Conservation (phyloP, 2,329 filamentous ascomycete genomes). For the Penicillium sp. region DNA sequence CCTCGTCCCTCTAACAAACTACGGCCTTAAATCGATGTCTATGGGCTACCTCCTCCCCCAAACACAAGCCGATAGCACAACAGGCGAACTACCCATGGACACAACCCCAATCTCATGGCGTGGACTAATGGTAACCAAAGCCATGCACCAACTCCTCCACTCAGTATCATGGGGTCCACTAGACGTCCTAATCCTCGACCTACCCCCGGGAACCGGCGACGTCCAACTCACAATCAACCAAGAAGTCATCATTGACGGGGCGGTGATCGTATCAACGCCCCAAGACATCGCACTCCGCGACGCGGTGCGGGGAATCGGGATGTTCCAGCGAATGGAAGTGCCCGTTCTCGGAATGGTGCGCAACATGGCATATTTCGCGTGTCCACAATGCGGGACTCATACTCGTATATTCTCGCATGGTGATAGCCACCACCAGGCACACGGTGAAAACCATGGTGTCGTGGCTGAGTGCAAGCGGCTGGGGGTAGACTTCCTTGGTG, state of each 20-base stretch:
- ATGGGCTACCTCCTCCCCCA: slow-evolving; percentile 82
- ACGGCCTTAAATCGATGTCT: slow-evolving; percentile 96
- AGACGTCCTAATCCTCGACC: slow-evolving; percentile 83
- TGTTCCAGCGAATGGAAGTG: slow-evolving; percentile 84
- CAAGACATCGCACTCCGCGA: slow-evolving; percentile 92
- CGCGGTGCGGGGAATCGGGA: slow-evolving; percentile 84
- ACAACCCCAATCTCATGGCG: slow-evolving; percentile 85
- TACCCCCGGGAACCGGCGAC: slow-evolving; percentile 93
- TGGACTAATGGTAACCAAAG: slow-evolving; percentile 96
- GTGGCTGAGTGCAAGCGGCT: slow-evolving; percentile 67
- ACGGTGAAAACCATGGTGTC: slow-evolving; percentile 58
- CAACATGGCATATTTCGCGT: slow-evolving; percentile 85
- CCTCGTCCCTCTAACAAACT: slow-evolving; percentile 84
- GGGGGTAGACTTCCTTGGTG: slow-evolving; percentile 75
- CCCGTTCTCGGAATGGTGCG: slow-evolving; percentile 80
- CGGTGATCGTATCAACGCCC: slow-evolving; percentile 83
- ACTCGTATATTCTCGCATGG: slow-evolving; percentile 69
- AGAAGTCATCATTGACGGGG: slow-evolving; percentile 82
- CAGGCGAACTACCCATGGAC: slow-evolving; percentile 39
- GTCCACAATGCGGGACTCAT: slow-evolving; percentile 71
- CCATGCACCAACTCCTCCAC: slow-evolving; percentile 89
- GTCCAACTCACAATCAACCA: slow-evolving; percentile 97
- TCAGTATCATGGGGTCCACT: slow-evolving; percentile 91
- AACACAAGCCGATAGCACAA: slow-evolving; percentile 27
- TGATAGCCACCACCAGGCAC: slow-evolving; percentile 23